Conservation (phyloP, 495 filamentous ascomycete species). For the Lasiosphaeris hirsuta region DNA sequence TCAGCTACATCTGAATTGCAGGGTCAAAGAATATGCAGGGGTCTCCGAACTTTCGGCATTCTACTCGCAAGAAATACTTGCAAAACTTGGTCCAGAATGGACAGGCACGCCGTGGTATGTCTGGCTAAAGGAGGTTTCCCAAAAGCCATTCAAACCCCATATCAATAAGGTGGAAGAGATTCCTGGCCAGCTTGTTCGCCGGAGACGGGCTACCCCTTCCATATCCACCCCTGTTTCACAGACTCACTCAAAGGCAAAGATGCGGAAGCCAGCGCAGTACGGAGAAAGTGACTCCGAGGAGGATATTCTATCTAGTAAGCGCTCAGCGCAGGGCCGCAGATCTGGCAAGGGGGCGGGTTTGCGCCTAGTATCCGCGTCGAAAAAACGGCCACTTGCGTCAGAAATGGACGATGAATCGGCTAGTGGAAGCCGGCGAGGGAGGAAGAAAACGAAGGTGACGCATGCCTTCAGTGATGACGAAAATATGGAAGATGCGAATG, state of each 20-base stretch:
- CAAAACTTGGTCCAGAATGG: constrained; percentile 30
- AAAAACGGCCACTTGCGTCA: constrained; percentile 34
- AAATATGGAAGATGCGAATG: constrained; percentile 17
- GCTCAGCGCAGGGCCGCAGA: constrained; percentile 20
- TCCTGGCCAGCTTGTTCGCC: constrained; percentile 26
- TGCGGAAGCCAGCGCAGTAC: background rate
- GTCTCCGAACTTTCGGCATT: constrained; percentile 31
- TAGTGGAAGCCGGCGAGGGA: constrained; percentile 12
- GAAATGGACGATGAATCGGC: constrained; percentile 29
- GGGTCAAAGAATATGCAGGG: constrained; percentile 25
- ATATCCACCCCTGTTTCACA: background rate
- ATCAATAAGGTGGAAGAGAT: constrained; percentile 25
- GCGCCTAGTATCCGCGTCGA: constrained; percentile 25
- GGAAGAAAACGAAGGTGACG: constrained; percentile 32
- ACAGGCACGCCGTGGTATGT: constrained; percentile 24
- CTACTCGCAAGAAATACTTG: constrained; percentile 29
- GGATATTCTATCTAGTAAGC: constrained; percentile 10
- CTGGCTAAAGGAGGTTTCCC: constrained; percentile 23
- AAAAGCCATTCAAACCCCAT: constrained; percentile 19
- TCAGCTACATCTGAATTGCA: constrained; percentile 33
- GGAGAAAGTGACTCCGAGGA: constrained; percentile 16
- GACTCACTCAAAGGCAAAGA: too few relatives aligned
- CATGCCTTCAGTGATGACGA: constrained; percentile 1
- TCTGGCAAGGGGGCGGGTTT: constrained; percentile 35
- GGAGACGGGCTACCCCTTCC: constrained; percentile 16